A percentile compares a stretch with the other conserved stretches of the same genome.
These are phyloP conservation scores for Claviceps digitariae DNA, from an alignment of 2,329 filamentous ascomycete species.

Conservation along the genomic window DNA sequence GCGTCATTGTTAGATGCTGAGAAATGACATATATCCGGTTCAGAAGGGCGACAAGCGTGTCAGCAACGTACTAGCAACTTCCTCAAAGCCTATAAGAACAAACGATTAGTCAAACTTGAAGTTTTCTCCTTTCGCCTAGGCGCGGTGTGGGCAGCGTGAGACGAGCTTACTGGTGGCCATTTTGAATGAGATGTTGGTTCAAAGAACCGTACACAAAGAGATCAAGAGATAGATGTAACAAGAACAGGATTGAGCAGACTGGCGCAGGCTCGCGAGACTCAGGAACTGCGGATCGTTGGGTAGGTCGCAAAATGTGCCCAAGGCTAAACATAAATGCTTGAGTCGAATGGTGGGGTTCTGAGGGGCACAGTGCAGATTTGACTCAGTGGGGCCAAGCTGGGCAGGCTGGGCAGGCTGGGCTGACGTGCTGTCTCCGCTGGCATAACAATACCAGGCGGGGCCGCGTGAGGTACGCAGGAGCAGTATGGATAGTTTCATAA, in stretches of 20 bases:
- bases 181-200: slow-evolving; percentile 11
- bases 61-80: slow-evolving; percentile 33
- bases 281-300: slow-evolving; percentile 10
- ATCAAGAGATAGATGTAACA: slow-evolving; percentile 4
- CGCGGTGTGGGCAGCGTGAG: neutral
- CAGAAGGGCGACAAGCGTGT: neutral
- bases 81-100: slow-evolving; percentile 27
- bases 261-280: slow-evolving; percentile 1
- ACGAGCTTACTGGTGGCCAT: slow-evolving; percentile 20
- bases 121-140: slow-evolving; percentile 5
- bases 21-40: neutral
- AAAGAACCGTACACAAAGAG: neutral
- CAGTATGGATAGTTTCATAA: slow-evolving; percentile 4
- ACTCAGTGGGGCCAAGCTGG: slow-evolving; percentile 8
- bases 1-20: neutral
- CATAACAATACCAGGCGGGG: neutral
- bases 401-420: slow-evolving; percentile 9
- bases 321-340: slow-evolving; percentile 1
- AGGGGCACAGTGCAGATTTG: slow-evolving; percentile 23
- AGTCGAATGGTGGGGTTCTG: slow-evolving; percentile 18
- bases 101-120: slow-evolving; percentile 10
- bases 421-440: slow-evolving; percentile 4
- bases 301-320: slow-evolving; percentile 22
- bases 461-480: too few species aligned
- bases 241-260: slow-evolving; percentile 1